phyloP scores from a whole-genome alignment of 148 eudicot genomes.

The Vaccinium macrocarpon region DNA sequence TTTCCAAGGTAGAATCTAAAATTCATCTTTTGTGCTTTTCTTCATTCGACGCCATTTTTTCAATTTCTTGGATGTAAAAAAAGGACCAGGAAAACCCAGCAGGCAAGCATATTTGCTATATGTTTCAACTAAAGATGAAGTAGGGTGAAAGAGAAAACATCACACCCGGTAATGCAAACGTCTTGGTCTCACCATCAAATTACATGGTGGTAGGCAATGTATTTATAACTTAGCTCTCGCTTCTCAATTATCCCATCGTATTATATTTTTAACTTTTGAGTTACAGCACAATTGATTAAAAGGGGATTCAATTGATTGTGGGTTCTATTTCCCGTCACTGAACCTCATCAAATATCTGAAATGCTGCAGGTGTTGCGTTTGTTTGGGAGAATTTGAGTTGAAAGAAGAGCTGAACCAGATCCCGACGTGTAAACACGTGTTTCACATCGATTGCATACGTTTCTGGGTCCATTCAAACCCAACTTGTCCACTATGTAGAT shows the following conservation, averaged over 20 bases:
- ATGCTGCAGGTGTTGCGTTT: constrained; percentile 73
- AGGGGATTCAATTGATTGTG: not conserved
- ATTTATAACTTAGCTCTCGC: not conserved
- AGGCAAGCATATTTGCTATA: not conserved
- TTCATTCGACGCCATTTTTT: not conserved
- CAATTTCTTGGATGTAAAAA: not conserved
- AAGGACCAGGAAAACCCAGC: not conserved
- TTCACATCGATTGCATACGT: constrained; percentile 71
- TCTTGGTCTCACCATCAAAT: not conserved
- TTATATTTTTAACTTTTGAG: not conserved
- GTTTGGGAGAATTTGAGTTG: constrained; percentile 82
- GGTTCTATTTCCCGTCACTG: not conserved
- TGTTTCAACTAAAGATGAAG: not conserved
- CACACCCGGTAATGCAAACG: not conserved
- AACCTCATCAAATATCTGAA: not conserved
- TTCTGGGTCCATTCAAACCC: constrained; percentile 71
- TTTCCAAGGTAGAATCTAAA: not conserved
- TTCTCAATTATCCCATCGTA: not conserved
- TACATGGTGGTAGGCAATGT: not conserved
- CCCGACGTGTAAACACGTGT: constrained; percentile 70
- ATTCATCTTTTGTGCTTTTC: not conserved
- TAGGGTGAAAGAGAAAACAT: not conserved
- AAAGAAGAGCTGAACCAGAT: constrained; percentile 60
- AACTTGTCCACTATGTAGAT: constrained; percentile 89
- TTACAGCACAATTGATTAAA: not conserved